Evolutionary conservation across 179 eudicot genomes (phyloP).

Genomic region (Carnegiea gigantea): DNA sequence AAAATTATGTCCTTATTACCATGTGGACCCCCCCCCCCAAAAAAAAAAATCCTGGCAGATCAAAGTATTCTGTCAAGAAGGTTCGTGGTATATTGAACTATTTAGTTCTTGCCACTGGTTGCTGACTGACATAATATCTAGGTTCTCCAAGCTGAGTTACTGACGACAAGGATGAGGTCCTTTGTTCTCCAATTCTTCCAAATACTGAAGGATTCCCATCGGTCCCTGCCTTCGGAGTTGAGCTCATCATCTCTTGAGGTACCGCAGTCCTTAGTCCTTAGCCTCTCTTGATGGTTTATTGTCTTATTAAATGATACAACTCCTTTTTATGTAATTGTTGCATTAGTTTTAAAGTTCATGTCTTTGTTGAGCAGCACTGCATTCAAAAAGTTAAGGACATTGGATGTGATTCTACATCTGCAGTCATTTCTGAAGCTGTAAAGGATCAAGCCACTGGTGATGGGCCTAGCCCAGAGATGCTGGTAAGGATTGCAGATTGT

Average conservation of each 20-base stretch:
- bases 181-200: slow-evolving; percentile 58
- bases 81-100: not conserved
- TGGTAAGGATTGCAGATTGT: slow-evolving; percentile 59
- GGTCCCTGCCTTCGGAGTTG: slow-evolving; percentile 53
- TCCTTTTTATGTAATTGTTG: not conserved
- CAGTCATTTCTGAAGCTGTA: slow-evolving; percentile 55
- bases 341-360: not conserved
- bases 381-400: slow-evolving; percentile 64
- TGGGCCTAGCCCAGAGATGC: slow-evolving; percentile 58
- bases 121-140: slow-evolving; percentile 32
- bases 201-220: slow-evolving; percentile 56
- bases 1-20: no score
- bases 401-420: slow-evolving; percentile 49
- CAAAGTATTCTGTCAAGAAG: not conserved
- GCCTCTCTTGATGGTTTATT: slow-evolving; percentile 18
- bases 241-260: slow-evolving; percentile 78
- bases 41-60: not conserved
- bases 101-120: not conserved
- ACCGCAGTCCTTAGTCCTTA: slow-evolving; percentile 7
- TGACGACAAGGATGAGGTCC: slow-evolving; percentile 48
- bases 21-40: no score
- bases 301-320: not conserved
- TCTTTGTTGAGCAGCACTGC: slow-evolving; percentile 44
- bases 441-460: slow-evolving; percentile 62
- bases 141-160: slow-evolving; percentile 76